Evolutionary conservation across 164 flowering plant genomes (phyloP), one percentile per base, ranked within the genome.

Genomic region (Protea cynaroides): DNA sequence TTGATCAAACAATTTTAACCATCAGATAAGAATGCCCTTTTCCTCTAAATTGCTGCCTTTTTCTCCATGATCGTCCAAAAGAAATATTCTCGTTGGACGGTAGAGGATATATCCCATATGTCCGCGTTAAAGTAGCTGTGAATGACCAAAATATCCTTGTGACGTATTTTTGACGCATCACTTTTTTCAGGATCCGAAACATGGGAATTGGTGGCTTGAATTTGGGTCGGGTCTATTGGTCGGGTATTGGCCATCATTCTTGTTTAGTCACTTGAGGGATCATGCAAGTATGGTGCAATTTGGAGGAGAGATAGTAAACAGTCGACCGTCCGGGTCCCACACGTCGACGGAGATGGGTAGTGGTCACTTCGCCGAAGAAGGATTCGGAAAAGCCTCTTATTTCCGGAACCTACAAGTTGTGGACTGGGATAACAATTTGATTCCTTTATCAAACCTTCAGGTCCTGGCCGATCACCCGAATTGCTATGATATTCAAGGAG

Each of bases 271-370:
- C 67, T 66, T 90, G 43, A 79, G 81, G 56, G 63, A 64, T 55
- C 89, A 86, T 67, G 97, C 97, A 25, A 85, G 71, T 70, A 90
- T 90, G 97, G 63, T 90, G 0, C 96, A 91, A 56, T 91, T 86
- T 59, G 96, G 93, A 53, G 97, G 92, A 36, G 96, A 91, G 57
- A 73, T 87, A 10, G 96, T 92, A 43, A 89, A 92, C 74, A 71
- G 74, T 0, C 61, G 83, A 56, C 71, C 86, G 10, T 65, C 67
- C 7, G 94, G 94, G 7, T 68, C 37, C 61, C 98, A 92, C 76
- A 92, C 96, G 12, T 57, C 80, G 0, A 92, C 98, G 0, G 92
- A 92, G 54, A 92, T 92, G 98, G 98, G 98, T 0, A 92, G 98
- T 69, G 98, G 98, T 23, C 92, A 84, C 70, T 92, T 89, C 65